These are phyloP conservation scores for Monosporascus sp. DNA, from an alignment of 2,329 filamentous ascomycete genomes.

Conservation along the genomic window DNA sequence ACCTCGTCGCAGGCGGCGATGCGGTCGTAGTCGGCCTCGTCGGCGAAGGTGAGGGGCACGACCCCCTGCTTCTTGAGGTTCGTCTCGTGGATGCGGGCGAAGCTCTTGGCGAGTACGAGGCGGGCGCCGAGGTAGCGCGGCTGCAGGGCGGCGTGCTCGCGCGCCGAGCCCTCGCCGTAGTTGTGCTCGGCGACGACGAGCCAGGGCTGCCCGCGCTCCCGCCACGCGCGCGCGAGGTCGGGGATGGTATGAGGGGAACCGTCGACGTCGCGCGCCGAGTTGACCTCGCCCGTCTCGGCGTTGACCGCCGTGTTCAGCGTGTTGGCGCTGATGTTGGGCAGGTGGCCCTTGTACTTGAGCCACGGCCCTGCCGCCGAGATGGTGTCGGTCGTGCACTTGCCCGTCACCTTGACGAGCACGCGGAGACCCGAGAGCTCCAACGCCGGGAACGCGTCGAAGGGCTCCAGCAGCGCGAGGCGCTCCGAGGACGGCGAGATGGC, in stretches of 20 bases:
- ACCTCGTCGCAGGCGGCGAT: slow-evolving; percentile 82
- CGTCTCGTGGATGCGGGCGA: slow-evolving; percentile 90
- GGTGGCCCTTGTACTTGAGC: slow-evolving; percentile 98
- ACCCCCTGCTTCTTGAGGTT: slow-evolving; percentile 98
- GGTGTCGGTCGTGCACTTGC: slow-evolving; percentile 98
- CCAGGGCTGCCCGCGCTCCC: slow-evolving; percentile 70
- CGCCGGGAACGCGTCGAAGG: slow-evolving; percentile 77
- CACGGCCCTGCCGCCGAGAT: slow-evolving; percentile 95
- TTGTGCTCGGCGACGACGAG: slow-evolving; percentile 96
- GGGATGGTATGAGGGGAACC: slow-evolving; percentile 74
- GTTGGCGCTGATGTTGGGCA: slow-evolving; percentile 96
- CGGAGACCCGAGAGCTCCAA: slow-evolving; percentile 70
- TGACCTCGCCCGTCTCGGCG: slow-evolving; percentile 86
- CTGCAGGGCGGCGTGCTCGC: slow-evolving; percentile 86
- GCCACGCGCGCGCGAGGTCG: slow-evolving; percentile 81
- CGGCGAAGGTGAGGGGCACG: slow-evolving; percentile 83
- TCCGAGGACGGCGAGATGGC: slow-evolving; percentile 82
- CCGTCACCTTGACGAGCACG: slow-evolving; percentile 92
- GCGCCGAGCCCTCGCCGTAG: slow-evolving; percentile 85
- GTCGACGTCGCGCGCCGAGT: slow-evolving; percentile 82
- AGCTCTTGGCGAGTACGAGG: slow-evolving; percentile 78
- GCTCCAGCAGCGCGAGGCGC: slow-evolving; percentile 84
- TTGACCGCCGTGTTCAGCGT: slow-evolving; percentile 94
- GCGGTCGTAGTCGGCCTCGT: slow-evolving; percentile 82
- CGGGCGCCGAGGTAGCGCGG: slow-evolving; percentile 84